Evolutionary conservation across 768 basidiomycete genomes (phyloP).

Genomic region (Xerocomellus amylosporus): DNA sequence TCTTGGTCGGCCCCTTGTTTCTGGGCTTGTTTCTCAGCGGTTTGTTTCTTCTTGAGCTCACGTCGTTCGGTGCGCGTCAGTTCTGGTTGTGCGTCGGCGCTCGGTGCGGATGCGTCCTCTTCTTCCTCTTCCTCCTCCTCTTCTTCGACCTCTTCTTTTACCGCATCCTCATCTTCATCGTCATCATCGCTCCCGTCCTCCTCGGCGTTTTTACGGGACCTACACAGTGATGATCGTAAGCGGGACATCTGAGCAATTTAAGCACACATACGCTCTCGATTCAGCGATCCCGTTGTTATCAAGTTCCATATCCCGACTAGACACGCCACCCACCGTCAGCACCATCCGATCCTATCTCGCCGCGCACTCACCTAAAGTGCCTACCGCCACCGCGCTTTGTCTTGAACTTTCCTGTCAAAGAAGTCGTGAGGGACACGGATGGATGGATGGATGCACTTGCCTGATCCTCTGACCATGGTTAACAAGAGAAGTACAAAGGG

Average conservation of each 20-base stretch:
- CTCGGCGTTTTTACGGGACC: conserved; percentile 24
- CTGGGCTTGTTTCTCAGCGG: conserved; percentile 42
- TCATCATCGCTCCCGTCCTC: conserved; percentile 41
- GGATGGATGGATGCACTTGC: neutral
- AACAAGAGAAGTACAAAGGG: neutral
- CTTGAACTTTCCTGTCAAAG: conserved; percentile 69
- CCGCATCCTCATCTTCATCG: conserved; percentile 39
- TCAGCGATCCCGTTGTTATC: conserved; percentile 58
- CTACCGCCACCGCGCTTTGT: conserved; percentile 86
- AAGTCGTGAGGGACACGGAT: neutral
- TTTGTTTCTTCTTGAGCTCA: conserved; percentile 82
- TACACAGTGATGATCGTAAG: conserved; percentile 8
- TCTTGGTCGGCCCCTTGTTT: conserved; percentile 42
- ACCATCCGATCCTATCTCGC: conserved; percentile 8
- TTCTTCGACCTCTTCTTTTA: conserved; percentile 42
- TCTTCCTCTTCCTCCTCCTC: conserved; percentile 42
- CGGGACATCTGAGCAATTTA: conserved; percentile 11
- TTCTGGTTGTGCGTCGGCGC: conserved; percentile 43
- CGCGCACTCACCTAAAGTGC: conserved; percentile 61
- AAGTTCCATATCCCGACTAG: conserved; percentile 57
- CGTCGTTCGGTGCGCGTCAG: conserved; percentile 69
- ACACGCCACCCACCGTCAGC: conserved; percentile 1
- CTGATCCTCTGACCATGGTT: conserved; percentile 35
- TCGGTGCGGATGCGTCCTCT: conserved; percentile 34
- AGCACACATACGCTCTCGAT: conserved; percentile 41